Conservation (phyloP, 306 rosid species). For the Vigna nakashimae region DNA sequence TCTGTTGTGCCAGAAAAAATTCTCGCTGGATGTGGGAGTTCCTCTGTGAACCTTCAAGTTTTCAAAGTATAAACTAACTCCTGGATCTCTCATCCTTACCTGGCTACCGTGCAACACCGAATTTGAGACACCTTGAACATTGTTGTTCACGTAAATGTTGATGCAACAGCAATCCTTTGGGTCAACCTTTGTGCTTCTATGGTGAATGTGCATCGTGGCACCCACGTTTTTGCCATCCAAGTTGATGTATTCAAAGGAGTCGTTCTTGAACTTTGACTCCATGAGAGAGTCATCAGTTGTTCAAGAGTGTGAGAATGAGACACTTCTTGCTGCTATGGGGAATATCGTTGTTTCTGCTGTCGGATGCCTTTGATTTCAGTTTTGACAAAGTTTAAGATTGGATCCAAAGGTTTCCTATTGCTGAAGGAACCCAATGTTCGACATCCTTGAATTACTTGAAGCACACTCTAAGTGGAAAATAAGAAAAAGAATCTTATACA, state of each 20-base stretch:
- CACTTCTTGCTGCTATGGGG: neutral
- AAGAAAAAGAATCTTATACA: neutral
- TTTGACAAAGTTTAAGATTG: conserved; percentile 18
- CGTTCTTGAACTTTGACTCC: conserved; percentile 46
- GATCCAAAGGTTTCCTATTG: conserved; percentile 44
- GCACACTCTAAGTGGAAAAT: conserved; percentile 38
- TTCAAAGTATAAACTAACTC: conserved; percentile 48
- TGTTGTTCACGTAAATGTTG: conserved; percentile 59
- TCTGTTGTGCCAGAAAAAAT: neutral
- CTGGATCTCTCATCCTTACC: conserved; percentile 55
- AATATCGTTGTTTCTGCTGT: conserved; percentile 5
- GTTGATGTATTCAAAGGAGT: conserved; percentile 52
- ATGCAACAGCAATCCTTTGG: conserved; percentile 52
- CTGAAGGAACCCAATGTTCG: conserved; percentile 44
- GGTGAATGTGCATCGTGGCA: conserved; percentile 53
- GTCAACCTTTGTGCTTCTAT: conserved; percentile 47
- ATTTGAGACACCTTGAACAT: conserved; percentile 56
- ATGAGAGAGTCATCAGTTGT: conserved; percentile 1
- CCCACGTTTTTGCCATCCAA: conserved; percentile 54
- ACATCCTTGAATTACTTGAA: conserved; percentile 42
- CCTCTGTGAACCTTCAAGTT: conserved; percentile 42
- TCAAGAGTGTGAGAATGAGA: neutral
- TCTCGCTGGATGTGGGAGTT: conserved; percentile 13
- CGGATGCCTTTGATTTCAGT: conserved; percentile 12
- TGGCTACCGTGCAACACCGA: conserved; percentile 53